These are phyloP conservation scores for Colletotrichum gigasporum DNA, from an alignment of 2,329 filamentous ascomycete genomes.

Conservation along the genomic window DNA sequence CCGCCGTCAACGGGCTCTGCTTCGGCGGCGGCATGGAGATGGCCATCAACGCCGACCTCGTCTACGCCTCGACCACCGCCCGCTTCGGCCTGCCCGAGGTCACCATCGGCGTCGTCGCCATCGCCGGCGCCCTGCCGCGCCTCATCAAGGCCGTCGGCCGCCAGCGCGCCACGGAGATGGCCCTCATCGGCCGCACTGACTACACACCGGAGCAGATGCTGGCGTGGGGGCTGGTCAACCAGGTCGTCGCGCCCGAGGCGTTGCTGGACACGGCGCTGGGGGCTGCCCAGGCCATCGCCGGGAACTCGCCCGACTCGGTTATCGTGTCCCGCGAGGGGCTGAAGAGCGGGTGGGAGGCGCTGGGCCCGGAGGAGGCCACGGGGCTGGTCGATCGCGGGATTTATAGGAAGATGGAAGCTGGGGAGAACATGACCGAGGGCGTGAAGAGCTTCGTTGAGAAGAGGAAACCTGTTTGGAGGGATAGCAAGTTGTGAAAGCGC, in stretches of 20 bases:
- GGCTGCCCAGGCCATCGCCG: slow-evolving; percentile 69
- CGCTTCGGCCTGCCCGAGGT: slow-evolving; percentile 78
- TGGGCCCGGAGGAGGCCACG: slow-evolving; percentile 72
- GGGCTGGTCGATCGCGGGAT: slow-evolving; percentile 64
- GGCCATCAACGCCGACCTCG: slow-evolving; percentile 76
- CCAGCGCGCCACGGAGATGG: slow-evolving; percentile 77
- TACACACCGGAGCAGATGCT: slow-evolving; percentile 68
- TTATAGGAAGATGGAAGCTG: slow-evolving; percentile 68
- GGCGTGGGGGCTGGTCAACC: slow-evolving; percentile 77
- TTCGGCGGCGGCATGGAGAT: slow-evolving; percentile 84
- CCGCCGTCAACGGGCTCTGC: slow-evolving; percentile 79
- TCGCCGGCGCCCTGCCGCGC: slow-evolving; percentile 76
- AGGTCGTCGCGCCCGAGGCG: slow-evolving; percentile 58
- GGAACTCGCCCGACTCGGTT: slow-evolving; percentile 78
- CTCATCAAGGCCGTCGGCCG: slow-evolving; percentile 72
- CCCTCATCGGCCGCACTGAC: slow-evolving; percentile 65
- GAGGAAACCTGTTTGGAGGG: slow-evolving; percentile 73
- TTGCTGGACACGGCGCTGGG: slow-evolving; percentile 68
- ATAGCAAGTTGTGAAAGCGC: slow-evolving; percentile 63
- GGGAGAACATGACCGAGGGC: slow-evolving; percentile 80
- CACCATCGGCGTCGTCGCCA: slow-evolving; percentile 74
- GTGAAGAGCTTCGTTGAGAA: slow-evolving; percentile 81
- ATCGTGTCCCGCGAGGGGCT: slow-evolving; percentile 79
- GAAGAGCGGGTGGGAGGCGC: slow-evolving; percentile 76
- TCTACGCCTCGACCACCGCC: slow-evolving; percentile 68